Base-by-base conservation (phyloP, 139 green algal species). In the Dunaliella primolecta region DNA sequence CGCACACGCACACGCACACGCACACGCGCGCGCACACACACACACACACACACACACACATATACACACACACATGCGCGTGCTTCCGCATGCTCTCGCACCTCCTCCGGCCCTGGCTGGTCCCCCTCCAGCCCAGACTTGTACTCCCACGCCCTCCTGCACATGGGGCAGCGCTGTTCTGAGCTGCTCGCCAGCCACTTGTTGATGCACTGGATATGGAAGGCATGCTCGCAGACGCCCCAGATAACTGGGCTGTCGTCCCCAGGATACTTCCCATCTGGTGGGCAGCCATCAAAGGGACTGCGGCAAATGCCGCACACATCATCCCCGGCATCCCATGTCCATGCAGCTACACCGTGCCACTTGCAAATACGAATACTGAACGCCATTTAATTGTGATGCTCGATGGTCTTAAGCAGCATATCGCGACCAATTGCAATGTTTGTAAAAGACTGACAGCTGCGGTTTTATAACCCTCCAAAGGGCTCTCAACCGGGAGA, bases 171-270 rank as follows among this genome's bases (percentile, higher is more conserved):
- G 35, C 90, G 86, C 85, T 94, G 91, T 78, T 95, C 88, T 80
- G 87, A 75, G 79, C 84, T 91, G 84, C 80, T 92, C 1, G 87
- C 83, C 0, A 94, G 84, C 91, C 90, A 94, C 89, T 95, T 94
- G 80, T 93, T 88, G 32, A 95, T 94, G 86, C 93, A 95, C 81
- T 91, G 89, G 64, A 94, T 81, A 81, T 95, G 92, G 75, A 94
- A 94, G 23, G 93, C 90, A 78, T 95, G 93, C 7, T 87, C 85
- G 81, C 93, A 95, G 0, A 87, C 86, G 31, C 93, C 93, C 93
- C 90, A 95, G 0, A 94, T 91, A 0, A 94, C 91, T 0, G 93
- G 89, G 78, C 89, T 93, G 77, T 95, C 93, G 80, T 95, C 93
- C 1, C 93, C 93, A 24, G 93, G 93, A 74, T 91, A 94, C 85